A percentile compares a stretch with the other conserved stretches of the same genome.
These are phyloP conservation scores for Pestalotiopsis fici DNA, from an alignment of 2,329 filamentous ascomycete species.

Conservation along the genomic window DNA sequence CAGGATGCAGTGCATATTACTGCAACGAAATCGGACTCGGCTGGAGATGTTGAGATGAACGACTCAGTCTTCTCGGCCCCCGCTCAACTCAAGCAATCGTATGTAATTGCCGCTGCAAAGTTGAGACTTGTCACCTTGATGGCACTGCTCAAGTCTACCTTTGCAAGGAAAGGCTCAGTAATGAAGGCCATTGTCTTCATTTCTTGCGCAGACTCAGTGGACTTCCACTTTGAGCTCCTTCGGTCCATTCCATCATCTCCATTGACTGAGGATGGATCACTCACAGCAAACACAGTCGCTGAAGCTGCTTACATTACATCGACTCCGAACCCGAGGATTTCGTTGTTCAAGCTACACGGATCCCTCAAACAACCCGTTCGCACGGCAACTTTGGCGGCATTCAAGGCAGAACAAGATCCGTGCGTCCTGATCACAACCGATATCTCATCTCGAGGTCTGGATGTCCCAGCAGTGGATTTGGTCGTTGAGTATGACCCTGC, in stretches of 20 bases:
- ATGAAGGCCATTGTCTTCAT: constrained; percentile 98
- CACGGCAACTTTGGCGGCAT: constrained; percentile 81
- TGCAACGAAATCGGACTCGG: constrained; percentile 56
- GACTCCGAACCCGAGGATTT: constrained; percentile 70
- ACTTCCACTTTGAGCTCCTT: constrained; percentile 92
- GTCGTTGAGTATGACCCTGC: constrained; percentile 96
- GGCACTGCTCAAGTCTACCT: constrained; percentile 81
- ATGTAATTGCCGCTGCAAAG: constrained; percentile 85
- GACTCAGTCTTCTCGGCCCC: constrained; percentile 75
- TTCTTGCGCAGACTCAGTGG: constrained; percentile 93
- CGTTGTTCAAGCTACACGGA: constrained; percentile 85
- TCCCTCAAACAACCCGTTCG: constrained; percentile 86
- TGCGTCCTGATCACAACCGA: constrained; percentile 91
- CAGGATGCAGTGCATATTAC: constrained; percentile 90
- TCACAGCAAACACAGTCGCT: constrained; percentile 62
- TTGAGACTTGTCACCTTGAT: constrained; percentile 86
- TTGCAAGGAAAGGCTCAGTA: constrained; percentile 83
- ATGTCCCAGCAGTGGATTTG: constrained; percentile 91
- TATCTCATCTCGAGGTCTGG: constrained; percentile 91
- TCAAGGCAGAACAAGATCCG: constrained; percentile 71
- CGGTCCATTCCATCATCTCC: constrained; percentile 37
- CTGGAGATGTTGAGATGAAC: constrained; percentile 46
- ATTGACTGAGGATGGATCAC: constrained; percentile 25
- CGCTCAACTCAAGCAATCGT: constrained; percentile 90
- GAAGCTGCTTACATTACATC: constrained; percentile 73